Evolutionary conservation across 1,139 yeast genomes (phyloP).

Genomic region (Entelexis paramagnoliae): DNA sequence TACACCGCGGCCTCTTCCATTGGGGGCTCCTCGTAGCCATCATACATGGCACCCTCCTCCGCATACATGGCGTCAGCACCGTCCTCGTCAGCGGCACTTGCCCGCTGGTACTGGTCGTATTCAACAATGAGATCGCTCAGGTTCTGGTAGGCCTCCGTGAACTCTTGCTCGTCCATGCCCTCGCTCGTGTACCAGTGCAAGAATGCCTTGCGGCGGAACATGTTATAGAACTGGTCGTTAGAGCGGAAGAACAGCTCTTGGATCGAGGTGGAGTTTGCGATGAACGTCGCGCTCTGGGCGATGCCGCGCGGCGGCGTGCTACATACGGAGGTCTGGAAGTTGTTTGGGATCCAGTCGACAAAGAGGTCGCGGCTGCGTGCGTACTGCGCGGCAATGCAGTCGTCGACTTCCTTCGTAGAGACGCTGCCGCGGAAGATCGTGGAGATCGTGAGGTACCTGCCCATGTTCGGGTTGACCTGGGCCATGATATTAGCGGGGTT

Average conservation of each 20-base stretch:
- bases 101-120: slow-evolving; percentile 40
- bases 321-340: slow-evolving; percentile 38
- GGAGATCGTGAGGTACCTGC: slow-evolving; percentile 38
- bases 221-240: slow-evolving; percentile 35
- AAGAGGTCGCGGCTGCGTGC: slow-evolving; percentile 57
- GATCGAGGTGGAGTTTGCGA: slow-evolving; percentile 39
- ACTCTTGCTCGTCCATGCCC: slow-evolving; percentile 41
- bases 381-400: slow-evolving; percentile 46
- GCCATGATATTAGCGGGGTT: slow-evolving; percentile 40
- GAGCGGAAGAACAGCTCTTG: slow-evolving; percentile 38
- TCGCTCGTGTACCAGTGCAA: slow-evolving; percentile 41
- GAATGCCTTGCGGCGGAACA: slow-evolving; percentile 40
- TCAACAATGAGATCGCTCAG: slow-evolving; percentile 37
- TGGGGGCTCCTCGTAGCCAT: slow-evolving; percentile 14
- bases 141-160: slow-evolving; percentile 39
- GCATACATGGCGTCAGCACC: slow-evolving; percentile 3
- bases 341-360: slow-evolving; percentile 38
- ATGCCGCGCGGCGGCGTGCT: slow-evolving; percentile 37
- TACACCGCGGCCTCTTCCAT: slow-evolving; percentile 10
- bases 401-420: slow-evolving; percentile 39
- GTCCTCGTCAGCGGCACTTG: slow-evolving; percentile 32
- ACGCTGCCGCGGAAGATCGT: slow-evolving; percentile 40
- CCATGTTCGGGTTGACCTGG: slow-evolving; percentile 37
- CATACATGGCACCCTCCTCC: slow-evolving; percentile 15
- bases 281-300: slow-evolving; percentile 37